Conservation (phyloP, 106 monocot genomes). For the Iris macrosiphon region DNA sequence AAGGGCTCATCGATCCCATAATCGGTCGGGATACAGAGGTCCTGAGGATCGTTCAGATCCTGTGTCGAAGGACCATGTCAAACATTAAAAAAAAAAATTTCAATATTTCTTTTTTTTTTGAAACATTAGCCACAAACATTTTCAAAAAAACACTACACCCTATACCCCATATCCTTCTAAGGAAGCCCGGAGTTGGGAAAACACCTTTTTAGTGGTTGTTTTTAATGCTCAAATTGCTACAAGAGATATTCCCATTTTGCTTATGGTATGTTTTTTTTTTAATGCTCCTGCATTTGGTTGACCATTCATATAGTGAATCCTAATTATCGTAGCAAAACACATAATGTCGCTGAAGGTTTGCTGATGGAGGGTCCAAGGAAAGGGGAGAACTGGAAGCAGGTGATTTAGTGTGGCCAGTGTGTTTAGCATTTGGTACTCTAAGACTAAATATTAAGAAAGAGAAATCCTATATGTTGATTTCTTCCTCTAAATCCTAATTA, state of each 20-base stretch:
- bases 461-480: no score
- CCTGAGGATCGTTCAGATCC: slow-evolving; percentile 69
- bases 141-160: no score
- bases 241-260: slow-evolving; percentile 63
- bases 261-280: slow-evolving; percentile 27
- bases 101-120: no score
- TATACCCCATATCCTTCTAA: slow-evolving; percentile 64
- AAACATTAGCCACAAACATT: no score
- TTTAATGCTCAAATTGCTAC: slow-evolving; percentile 64
- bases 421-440: not conserved
- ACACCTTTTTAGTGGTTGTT: slow-evolving; percentile 86
- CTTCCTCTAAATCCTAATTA: no score
- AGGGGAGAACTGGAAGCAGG: slow-evolving; percentile 96
- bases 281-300: not conserved
- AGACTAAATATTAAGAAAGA: no score
- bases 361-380: slow-evolving; percentile 93
- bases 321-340: slow-evolving; percentile 39
- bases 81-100: no score
- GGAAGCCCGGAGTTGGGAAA: slow-evolving; percentile 72
- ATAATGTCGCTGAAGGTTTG: slow-evolving; percentile 93
- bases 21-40: slow-evolving; percentile 81
- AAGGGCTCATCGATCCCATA: slow-evolving; percentile 78
- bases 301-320: not conserved
- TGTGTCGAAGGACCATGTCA: slow-evolving; percentile 67
- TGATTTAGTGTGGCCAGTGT: not conserved